phyloP scores from a whole-genome alignment of 2,329 filamentous ascomycete species.

The Ophiocordyceps camponoti-floridani region DNA sequence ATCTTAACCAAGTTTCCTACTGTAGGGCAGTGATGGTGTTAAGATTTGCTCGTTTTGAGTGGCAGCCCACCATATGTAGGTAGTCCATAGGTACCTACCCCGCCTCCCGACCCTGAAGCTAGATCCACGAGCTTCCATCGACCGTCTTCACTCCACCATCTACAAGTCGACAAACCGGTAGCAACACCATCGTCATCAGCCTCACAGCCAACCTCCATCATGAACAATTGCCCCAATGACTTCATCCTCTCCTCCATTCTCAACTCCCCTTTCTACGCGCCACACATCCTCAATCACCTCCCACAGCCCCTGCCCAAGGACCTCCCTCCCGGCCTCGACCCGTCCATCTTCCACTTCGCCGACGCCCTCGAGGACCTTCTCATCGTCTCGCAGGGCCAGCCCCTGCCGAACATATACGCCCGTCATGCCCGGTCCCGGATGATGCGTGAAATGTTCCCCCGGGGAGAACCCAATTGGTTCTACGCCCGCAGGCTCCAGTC shows the following conservation, averaged over 20 bases:
- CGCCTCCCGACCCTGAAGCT: no score
- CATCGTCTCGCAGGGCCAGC: conserved; percentile 22
- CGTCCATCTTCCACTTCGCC: conserved; percentile 28
- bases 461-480: conserved; percentile 20
- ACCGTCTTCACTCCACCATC: no score
- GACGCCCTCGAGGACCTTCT: conserved; percentile 42
- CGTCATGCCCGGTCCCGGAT: conserved; percentile 18
- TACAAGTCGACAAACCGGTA: no score
- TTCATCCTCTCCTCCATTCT: conserved; percentile 9
- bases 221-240: no score
- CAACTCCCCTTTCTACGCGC: conserved; percentile 11
- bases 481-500: conserved; percentile 22
- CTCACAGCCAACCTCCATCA: no score
- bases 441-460: conserved; percentile 19
- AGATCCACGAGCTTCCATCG: no score
- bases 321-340: conserved; percentile 17
- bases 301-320: conserved; percentile 28
- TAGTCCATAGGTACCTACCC: no score
- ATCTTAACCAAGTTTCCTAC: no score
- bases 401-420: conserved; percentile 20
- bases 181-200: no score
- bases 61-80: no score
- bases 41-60: no score
- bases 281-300: conserved; percentile 20
- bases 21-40: no score